Evolutionary conservation across 2,329 filamentous ascomycete species (phyloP).

Genomic region (Gnomoniopsis sp.): DNA sequence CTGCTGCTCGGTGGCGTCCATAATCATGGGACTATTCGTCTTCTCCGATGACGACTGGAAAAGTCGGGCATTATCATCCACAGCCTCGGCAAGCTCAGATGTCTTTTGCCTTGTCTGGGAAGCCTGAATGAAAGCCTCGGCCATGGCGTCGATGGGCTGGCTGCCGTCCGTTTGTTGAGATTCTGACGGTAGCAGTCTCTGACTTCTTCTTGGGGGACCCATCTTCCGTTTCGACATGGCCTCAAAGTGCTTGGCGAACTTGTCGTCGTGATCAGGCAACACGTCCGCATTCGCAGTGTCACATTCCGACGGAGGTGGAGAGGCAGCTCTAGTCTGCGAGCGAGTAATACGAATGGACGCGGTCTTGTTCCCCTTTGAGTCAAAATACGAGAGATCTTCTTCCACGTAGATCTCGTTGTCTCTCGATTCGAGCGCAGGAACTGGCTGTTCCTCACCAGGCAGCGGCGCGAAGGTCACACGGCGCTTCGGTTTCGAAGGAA

Average conservation of each 20-base stretch:
- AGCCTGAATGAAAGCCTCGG: slow-evolving; percentile 45
- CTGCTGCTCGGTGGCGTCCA: background rate
- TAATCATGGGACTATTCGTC: background rate
- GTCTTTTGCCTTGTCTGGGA: slow-evolving; percentile 29
- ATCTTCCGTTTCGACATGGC: slow-evolving; percentile 33
- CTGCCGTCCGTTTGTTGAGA: slow-evolving; percentile 40
- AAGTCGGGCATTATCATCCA: background rate
- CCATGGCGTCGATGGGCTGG: slow-evolving; percentile 43
- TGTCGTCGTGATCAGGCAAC: slow-evolving; percentile 32
- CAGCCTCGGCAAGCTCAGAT: background rate
- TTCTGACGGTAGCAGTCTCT: slow-evolving; percentile 36
- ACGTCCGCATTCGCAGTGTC: slow-evolving; percentile 21
- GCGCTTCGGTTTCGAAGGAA: slow-evolving; percentile 21
- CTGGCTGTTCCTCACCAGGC: slow-evolving; percentile 16
- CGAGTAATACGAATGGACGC: slow-evolving; percentile 1
- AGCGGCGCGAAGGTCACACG: slow-evolving; percentile 37
- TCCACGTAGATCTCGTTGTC: slow-evolving; percentile 2
- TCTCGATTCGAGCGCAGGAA: background rate
- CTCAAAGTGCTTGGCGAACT: slow-evolving; percentile 47
- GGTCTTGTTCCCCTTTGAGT: slow-evolving; percentile 7
- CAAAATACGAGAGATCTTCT: slow-evolving; percentile 13
- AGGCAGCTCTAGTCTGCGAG: slow-evolving; percentile 4
- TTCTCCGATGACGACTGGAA: background rate
- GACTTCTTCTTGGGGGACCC: slow-evolving; percentile 23
- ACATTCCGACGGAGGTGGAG: slow-evolving; percentile 12